Conservation (phyloP, 2,329 filamentous ascomycete species). For the Zymoseptoria crescenta region DNA sequence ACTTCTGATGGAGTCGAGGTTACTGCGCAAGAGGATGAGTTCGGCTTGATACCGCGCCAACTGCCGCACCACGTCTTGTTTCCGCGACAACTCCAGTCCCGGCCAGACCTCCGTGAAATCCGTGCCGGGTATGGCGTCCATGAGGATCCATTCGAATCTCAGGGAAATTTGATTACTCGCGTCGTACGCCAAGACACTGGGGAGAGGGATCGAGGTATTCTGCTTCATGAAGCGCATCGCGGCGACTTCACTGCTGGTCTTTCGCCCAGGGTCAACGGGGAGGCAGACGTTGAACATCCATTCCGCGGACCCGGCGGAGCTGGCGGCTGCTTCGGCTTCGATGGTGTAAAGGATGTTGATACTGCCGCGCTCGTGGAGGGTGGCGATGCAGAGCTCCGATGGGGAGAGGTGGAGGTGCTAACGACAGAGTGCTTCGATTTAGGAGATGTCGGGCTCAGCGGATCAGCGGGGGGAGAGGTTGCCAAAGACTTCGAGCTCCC, state of each 20-base stretch:
- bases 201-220: conserved; percentile 2
- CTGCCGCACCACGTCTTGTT: conserved; percentile 1
- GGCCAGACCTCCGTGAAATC: neutral
- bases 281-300: neutral
- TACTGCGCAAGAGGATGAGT: neutral
- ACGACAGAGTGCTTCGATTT: neutral
- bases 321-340: neutral
- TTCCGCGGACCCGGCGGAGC: neutral
- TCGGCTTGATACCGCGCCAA: neutral
- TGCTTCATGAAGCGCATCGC: conserved; percentile 5
- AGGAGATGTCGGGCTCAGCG: neutral
- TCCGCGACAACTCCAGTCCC: neutral
- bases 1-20: neutral
- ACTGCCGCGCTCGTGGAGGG: neutral
- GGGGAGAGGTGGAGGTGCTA: neutral
- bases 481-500: neutral
- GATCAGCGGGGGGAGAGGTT: neutral
- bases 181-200: conserved; percentile 1
- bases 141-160: conserved; percentile 5
- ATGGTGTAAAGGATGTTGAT: neutral
- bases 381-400: neutral
- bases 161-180: conserved; percentile 4
- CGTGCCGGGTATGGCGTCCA: conserved; percentile 2
- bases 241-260: conserved; percentile 8
- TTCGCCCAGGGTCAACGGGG: neutral